These are phyloP conservation scores for Ostreobium quekettii DNA, from an alignment of 139 green algal genomes.

Conservation along the genomic window DNA sequence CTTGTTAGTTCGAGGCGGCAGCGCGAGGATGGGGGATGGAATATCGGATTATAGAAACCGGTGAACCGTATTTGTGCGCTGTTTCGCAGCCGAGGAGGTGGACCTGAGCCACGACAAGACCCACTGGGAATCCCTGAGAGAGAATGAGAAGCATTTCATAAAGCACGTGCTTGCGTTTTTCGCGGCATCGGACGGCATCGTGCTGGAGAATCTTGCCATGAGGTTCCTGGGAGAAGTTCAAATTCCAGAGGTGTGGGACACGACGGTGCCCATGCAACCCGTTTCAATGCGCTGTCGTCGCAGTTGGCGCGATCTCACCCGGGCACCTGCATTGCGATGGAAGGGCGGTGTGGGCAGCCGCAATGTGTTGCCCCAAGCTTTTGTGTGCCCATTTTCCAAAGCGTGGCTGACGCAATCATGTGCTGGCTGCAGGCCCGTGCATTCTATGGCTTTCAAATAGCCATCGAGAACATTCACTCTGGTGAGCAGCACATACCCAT, in stretches of 20 bases:
- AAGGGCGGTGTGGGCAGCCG: too few relatives aligned
- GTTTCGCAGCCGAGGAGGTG: slow-evolving; percentile 80
- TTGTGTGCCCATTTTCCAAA: too few relatives aligned
- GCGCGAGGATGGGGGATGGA: too few relatives aligned
- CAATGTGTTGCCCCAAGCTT: too few relatives aligned
- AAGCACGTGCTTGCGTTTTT: slow-evolving; percentile 98
- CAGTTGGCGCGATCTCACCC: too few relatives aligned
- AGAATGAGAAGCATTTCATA: slow-evolving; percentile 92
- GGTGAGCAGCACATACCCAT: slow-evolving; percentile 29
- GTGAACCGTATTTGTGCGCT: not conserved
- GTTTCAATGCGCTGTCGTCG: too few relatives aligned
- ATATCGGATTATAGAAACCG: not conserved
- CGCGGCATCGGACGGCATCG: slow-evolving; percentile 92
- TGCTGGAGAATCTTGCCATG: slow-evolving; percentile 90
- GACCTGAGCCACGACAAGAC: slow-evolving; percentile 84
- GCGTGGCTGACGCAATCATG: too few relatives aligned
- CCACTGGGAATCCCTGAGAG: slow-evolving; percentile 86
- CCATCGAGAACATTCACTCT: slow-evolving; percentile 99
- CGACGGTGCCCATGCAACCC: too few relatives aligned
- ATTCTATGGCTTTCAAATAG: slow-evolving; percentile 99
- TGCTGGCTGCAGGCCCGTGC: slow-evolving; percentile 81
- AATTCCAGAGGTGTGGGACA: slow-evolving; percentile 70
- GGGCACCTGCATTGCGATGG: too few relatives aligned
- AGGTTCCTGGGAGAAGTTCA: slow-evolving; percentile 95
- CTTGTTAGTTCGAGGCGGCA: too few relatives aligned